Conservation (phyloP, 2,329 filamentous ascomycete species). For the Talaromyces pinophilus region DNA sequence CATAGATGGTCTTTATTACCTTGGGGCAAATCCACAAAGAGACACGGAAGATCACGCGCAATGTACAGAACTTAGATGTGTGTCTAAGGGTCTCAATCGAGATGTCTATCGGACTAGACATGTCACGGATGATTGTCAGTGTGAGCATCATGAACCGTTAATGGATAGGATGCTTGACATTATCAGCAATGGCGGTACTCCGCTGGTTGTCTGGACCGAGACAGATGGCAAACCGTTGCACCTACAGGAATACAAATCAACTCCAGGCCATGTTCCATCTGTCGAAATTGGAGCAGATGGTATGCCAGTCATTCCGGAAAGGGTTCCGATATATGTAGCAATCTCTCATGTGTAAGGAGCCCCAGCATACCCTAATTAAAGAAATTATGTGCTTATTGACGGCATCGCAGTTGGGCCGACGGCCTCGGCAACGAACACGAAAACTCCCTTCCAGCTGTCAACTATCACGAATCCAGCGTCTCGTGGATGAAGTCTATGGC, state of each 20-base stretch:
- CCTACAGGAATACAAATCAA: background rate
- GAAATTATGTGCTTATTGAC: background rate
- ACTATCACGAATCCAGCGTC: constrained; percentile 20
- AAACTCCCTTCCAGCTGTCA: constrained; percentile 27
- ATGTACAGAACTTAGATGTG: too few species aligned
- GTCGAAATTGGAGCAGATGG: background rate
- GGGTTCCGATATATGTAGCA: constrained; percentile 21
- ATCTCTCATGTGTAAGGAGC: constrained; percentile 27
- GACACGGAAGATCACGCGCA: too few species aligned
- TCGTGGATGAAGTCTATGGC: constrained; percentile 11
- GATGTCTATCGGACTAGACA: too few species aligned
- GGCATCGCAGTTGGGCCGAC: constrained; percentile 25
- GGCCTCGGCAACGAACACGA: constrained; percentile 26
- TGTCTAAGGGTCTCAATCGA: too few species aligned
- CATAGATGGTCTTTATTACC: too few species aligned
- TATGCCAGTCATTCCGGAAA: background rate
- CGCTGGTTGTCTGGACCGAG: too few species aligned
- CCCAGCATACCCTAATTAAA: background rate
- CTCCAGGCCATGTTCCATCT: constrained; percentile 17
- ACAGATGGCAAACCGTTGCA: too few species aligned
- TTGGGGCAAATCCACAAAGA: too few species aligned
- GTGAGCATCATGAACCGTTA: too few species aligned
- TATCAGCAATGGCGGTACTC: too few species aligned
- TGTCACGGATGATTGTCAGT: too few species aligned
- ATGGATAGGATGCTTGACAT: too few species aligned